Evolutionary conservation across 1,139 yeast species (phyloP).

Genomic region (Taphrina communis): DNA sequence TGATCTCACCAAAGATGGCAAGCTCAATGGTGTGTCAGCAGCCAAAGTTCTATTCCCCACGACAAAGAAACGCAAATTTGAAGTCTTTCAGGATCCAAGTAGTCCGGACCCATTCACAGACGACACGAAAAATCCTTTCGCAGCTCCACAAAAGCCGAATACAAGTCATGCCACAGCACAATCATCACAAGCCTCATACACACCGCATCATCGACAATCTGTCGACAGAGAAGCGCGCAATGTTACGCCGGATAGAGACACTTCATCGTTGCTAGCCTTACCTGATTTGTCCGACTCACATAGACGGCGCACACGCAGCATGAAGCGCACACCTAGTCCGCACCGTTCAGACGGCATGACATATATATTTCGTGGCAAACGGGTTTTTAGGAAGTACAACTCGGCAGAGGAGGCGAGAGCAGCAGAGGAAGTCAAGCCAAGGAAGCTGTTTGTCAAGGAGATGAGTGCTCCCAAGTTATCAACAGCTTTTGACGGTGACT

Average conservation of each 20-base stretch:
- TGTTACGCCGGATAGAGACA: slow-evolving; percentile 8
- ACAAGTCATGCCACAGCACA: neutral
- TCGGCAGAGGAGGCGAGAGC: slow-evolving; percentile 14
- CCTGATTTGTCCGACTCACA: neutral
- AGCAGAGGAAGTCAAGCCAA: slow-evolving; percentile 11
- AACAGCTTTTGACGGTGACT: slow-evolving; percentile 7
- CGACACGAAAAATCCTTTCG: slow-evolving; percentile 27
- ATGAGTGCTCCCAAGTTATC: slow-evolving; percentile 24
- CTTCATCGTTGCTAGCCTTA: neutral
- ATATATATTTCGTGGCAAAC: slow-evolving; percentile 33
- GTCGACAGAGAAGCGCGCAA: neutral
- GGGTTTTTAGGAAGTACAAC: slow-evolving; percentile 22
- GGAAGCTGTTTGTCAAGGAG: slow-evolving; percentile 22
- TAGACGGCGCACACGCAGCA: slow-evolving; percentile 8
- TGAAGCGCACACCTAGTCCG: slow-evolving; percentile 12
- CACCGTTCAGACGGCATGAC: slow-evolving; percentile 34
- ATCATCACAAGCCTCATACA: neutral
- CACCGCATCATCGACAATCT: neutral
- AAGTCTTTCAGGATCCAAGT: slow-evolving; percentile 34
- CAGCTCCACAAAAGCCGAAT: neutral
- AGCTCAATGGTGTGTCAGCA: neutral
- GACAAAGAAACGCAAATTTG: slow-evolving; percentile 3
- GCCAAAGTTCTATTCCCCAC: slow-evolving; percentile 35
- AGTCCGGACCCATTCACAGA: slow-evolving; percentile 30
- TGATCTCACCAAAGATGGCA: slow-evolving; percentile 3